Conservation (phyloP, 2,329 filamentous ascomycete species). For the Dactylellina leptospora region DNA sequence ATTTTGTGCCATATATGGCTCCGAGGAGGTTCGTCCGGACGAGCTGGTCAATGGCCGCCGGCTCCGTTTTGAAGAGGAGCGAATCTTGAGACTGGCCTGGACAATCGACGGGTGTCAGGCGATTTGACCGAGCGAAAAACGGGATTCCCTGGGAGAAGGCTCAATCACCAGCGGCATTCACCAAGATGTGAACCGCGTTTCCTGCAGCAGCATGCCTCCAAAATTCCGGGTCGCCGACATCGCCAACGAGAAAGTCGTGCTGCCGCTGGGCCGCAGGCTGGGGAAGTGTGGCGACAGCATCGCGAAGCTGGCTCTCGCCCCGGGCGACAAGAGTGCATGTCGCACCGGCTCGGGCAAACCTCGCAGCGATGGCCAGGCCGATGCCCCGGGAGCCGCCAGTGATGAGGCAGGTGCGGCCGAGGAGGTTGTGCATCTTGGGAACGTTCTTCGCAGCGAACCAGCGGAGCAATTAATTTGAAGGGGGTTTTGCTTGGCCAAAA, state of each 20-base stretch:
- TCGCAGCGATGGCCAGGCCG: constrained; percentile 72
- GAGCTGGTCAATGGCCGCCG: constrained; percentile 64
- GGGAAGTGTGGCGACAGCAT: constrained; percentile 60
- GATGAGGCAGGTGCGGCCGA: constrained; percentile 64
- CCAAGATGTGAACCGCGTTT: constrained; percentile 67
- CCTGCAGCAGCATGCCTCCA: constrained; percentile 57
- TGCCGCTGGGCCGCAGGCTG: constrained; percentile 7
- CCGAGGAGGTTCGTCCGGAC: constrained; percentile 75
- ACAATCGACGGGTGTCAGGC: neutral
- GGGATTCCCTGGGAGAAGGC: neutral
- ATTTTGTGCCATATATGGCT: constrained; percentile 71
- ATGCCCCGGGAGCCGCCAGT: constrained; percentile 77
- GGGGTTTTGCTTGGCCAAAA: no score
- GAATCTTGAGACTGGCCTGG: constrained; percentile 25
- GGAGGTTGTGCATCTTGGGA: constrained; percentile 45
- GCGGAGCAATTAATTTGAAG: neutral
- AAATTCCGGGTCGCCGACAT: constrained; percentile 54
- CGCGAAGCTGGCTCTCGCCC: constrained; percentile 63
- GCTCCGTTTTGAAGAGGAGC: neutral
- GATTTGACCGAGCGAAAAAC: neutral
- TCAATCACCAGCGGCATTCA: constrained; percentile 76
- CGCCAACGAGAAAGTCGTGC: constrained; percentile 53
- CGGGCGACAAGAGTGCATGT: constrained; percentile 71
- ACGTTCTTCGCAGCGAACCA: no score
- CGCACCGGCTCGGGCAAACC: constrained; percentile 72